Conservation (phyloP, 2,329 filamentous ascomycete species). For the Penicillium frequentans region DNA sequence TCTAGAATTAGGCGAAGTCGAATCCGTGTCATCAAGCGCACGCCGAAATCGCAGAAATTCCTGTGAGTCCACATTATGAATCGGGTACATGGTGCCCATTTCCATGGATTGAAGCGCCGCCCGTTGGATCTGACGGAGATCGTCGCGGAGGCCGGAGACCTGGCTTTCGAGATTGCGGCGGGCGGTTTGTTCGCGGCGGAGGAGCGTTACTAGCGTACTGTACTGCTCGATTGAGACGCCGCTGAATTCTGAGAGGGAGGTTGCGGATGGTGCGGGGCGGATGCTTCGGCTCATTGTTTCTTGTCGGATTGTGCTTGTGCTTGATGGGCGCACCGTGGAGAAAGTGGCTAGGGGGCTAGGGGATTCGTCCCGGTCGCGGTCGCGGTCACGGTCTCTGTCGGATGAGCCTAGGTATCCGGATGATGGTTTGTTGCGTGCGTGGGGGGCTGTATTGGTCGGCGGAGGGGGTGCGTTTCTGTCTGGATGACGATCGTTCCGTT, state of each 20-base stretch:
- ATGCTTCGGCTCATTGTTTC: conserved; percentile 28
- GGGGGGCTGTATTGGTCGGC: conserved; percentile 8
- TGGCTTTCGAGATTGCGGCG: conserved; percentile 47
- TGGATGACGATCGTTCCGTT: conserved; percentile 11
- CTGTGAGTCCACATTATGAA: conserved; percentile 30
- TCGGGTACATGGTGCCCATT: conserved; percentile 34
- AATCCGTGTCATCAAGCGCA: conserved; percentile 20
- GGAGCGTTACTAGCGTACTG: conserved; percentile 46
- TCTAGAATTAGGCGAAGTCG: conserved; percentile 12
- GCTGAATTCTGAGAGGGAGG: conserved; percentile 32
- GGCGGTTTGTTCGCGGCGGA: conserved; percentile 48
- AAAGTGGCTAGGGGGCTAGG: conserved; percentile 17
- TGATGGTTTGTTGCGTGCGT: conserved; percentile 20
- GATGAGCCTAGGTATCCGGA: conserved; percentile 7
- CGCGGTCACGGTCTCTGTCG: conserved; percentile 4
- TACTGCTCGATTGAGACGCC: conserved; percentile 49
- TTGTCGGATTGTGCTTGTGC: conserved; percentile 35
- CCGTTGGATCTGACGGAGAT: conserved; percentile 38
- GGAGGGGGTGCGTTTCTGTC: conserved; percentile 17
- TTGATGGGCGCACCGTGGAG: conserved; percentile 25
- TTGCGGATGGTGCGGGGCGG: conserved; percentile 31
- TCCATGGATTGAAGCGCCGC: conserved; percentile 32
- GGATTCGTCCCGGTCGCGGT: conserved; percentile 11
- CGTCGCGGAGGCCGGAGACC: conserved; percentile 42
- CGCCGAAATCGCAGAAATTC: conserved; percentile 32